Evolutionary conservation across 257 asterid species (phyloP), one percentile per base, ranked within the genome.

Genomic region (Ballota nigra): DNA sequence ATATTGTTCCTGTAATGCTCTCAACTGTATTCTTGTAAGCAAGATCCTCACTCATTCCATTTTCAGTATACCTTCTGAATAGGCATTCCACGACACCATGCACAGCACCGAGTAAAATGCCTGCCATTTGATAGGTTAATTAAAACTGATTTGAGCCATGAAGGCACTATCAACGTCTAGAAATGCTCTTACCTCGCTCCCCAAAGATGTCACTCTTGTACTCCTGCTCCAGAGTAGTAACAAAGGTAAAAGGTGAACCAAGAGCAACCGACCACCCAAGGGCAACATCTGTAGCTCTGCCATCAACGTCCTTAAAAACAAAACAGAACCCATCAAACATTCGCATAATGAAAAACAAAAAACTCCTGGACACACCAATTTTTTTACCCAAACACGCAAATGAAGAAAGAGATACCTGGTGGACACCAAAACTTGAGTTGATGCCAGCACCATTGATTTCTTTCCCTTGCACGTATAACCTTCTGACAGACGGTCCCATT

Each of bases 401-500:
- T 26, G 67, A 66, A 78, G 53, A 58, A 29, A 12, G 12, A 29
- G 19, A 63, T 56, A 91, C 98, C 96, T 89, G 98, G 82, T 91
- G 98, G 43, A 93, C 97, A 43, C 90, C 98, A 75, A 93, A 93
- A 84, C 98, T 93, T 51, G 98, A 65, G 80, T 93, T 93, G 41
- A 93, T 93, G 73, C 98, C 96, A 75, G 98, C 98, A 69, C 98
- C 98, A 59, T 93, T 93, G 61, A 93, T 77, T 80, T 93, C 97
- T 78, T 93, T 93, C 71, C 98, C 98, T 77, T 93, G 98, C 60
- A 93, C 95, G 38, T 93, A 93, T 71, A 93, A 80, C 87, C 98
- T 85, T 83, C 98, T 88, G 47, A 93, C 98, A 12, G 98, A 93
- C 4, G 98, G 98, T n/a, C 98, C 98, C 98, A 93, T 93, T 68